phyloP scores from a whole-genome alignment of 306 rosid species.

The Neltuma alba region DNA sequence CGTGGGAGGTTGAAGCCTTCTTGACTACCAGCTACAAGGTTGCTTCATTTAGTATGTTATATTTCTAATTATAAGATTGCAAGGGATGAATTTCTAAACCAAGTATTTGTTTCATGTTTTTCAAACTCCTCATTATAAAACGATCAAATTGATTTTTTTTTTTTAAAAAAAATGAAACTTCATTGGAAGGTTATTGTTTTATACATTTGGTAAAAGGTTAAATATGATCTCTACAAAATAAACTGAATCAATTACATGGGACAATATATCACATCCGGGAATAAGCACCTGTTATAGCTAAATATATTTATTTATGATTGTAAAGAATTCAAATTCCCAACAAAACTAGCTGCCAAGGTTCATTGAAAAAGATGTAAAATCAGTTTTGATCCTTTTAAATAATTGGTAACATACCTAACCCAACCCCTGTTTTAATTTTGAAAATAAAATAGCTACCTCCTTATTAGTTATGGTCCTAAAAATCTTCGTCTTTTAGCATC shows the following conservation, averaged over 20 bases:
- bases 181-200: not conserved
- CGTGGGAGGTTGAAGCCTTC: not conserved
- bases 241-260: not conserved
- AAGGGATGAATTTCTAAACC: not conserved
- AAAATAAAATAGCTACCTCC: not conserved
- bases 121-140: not conserved
- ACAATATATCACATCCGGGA: not conserved
- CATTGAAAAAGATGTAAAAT: not conserved
- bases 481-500: not conserved
- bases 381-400: not conserved
- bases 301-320: not conserved
- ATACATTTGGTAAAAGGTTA: not conserved
- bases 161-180: not conserved
- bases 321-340: not conserved
- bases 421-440: not conserved
- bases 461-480: not conserved
- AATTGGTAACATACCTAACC: not conserved
- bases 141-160: not conserved
- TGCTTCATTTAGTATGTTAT: not conserved
- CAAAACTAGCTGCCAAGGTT: not conserved
- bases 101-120: not conserved
- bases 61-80: no score
- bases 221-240: not conserved
- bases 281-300: not conserved
- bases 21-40: not conserved